Evolutionary conservation across 768 basidiomycete species (phyloP), one percentile per base, ranked within the genome.

Genomic region (Boletales sp.): DNA sequence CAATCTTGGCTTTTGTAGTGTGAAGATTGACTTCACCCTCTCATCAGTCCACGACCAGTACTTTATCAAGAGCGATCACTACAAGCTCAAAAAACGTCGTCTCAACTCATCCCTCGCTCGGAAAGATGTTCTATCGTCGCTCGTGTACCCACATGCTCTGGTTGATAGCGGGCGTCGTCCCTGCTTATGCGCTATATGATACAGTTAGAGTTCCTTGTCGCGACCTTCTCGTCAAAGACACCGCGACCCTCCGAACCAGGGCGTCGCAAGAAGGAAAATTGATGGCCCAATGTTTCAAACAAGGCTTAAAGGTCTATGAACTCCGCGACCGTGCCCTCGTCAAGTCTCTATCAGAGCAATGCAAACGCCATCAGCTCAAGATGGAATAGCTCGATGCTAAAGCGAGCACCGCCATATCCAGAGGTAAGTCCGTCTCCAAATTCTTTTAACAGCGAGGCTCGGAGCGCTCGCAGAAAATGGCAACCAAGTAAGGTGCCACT

Each of bases 351-450:
- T 88, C 85, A 24, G 81, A 84, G 43, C 60, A 91, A 64, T 92
- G 90, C 18, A 90, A 92, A 66, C 73, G 71, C 34, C 92, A 94
- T 64, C 79, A 86, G 63, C 62, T 69, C 11, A 76, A 79, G 60
- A 94, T 91, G 86, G 84, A 90, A 54, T 64, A 74, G 32, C 67
- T 92, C 54, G 89, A 97, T 65, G 78, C 75, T 50, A 68, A 90
- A 66, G 95, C 94, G 4, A 82, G 85, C 49, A 80, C 86, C 43
- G 90, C 86, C 86, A 92, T 97, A 54, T 98, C 84, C 64, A 36
- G 45, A 51, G 69, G 73, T 53, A 82, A 90, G 3, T 9, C 3
- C 29, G 1, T 19, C 74, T 64, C 31, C 21, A 11, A 15, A 13
- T 48, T 27, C 12, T 14, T n/a, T 31, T 11, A n/a, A 32, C 43